phyloP scores from a whole-genome alignment of 2,329 filamentous ascomycete genomes.

The Colletotrichum godetiae region DNA sequence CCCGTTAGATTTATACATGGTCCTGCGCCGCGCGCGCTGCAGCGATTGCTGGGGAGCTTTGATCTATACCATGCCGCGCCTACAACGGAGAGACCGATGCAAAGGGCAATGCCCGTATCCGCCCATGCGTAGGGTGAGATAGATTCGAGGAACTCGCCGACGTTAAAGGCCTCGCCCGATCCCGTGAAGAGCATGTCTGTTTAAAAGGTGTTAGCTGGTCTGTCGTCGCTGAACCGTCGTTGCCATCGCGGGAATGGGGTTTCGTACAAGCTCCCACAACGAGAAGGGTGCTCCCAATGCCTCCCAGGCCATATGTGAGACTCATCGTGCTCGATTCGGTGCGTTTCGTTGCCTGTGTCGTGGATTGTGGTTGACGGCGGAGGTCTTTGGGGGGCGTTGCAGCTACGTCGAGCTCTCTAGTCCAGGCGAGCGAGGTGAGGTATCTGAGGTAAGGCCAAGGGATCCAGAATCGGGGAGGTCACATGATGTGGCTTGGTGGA shows the following conservation, averaged over 20 bases:
- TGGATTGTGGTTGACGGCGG: constrained; percentile 26
- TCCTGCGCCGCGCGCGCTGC: too few relatives aligned
- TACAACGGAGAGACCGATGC: constrained; percentile 95
- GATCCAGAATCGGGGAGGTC: constrained; percentile 45
- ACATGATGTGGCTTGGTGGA: constrained; percentile 45
- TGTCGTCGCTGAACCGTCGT: constrained; percentile 10
- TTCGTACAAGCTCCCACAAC: constrained; percentile 84
- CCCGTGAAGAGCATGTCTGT: constrained; percentile 99
- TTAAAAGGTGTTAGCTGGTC: constrained; percentile 37
- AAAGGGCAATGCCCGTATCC: constrained; percentile 88
- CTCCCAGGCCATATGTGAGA: constrained; percentile 77
- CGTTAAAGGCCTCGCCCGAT: constrained; percentile 95
- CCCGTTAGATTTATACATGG: background rate
- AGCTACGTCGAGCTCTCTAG: constrained; percentile 36
- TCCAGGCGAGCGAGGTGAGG: constrained; percentile 27
- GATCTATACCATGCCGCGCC: constrained; percentile 89
- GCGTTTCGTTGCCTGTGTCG: constrained; percentile 35
- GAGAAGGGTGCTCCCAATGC: constrained; percentile 73
- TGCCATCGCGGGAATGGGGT: constrained; percentile 23
- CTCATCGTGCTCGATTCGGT: constrained; percentile 67
- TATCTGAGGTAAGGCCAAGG: constrained; percentile 29
- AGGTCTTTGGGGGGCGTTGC: constrained; percentile 28
- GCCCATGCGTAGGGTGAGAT: constrained; percentile 97
- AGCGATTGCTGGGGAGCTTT: background rate
- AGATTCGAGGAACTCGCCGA: constrained; percentile 93